Evolutionary conservation across 2,329 filamentous ascomycete genomes (phyloP), one percentile per base, ranked within the genome.

Genomic region (Arachnopeziza araneosa): DNA sequence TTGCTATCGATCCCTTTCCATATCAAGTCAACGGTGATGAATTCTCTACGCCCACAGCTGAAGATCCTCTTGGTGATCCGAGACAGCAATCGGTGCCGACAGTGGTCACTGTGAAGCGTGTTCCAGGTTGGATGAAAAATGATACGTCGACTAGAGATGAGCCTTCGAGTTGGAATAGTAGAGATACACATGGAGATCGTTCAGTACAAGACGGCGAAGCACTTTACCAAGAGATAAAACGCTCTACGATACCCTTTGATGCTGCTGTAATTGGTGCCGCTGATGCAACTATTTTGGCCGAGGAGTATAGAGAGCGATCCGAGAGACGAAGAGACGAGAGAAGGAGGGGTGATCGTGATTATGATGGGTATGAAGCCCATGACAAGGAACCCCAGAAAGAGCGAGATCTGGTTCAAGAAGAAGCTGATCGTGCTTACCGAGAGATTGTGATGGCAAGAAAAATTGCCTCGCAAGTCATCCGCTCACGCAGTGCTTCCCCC

Each of bases 381-480:
- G 59, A 66, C 19, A 54, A 55, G 48, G 59, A 64, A 36, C 54
- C 64, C 2, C n/a, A n/a, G n/a, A 60, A 59, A 30, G 64, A 66
- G 52, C 52, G 58, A 56, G 81, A 84, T 60, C 64, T 70, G 14
- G 75, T 86, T 22, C 81, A 82, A 69, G 82, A 83, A 64, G 79
- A 83, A 62, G 84, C 83, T 30, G 77, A 87, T 68, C 75, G 77
- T 59, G 78, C 79, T 60, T 87, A 86, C 65, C 82, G 83, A 59
- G 79, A 84, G 69, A 76, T 77, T 48, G 76, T 76, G 24, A 76
- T 81, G 58, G 82, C 82, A 8, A 79, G 80, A 14, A 82, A 80
- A 68, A 79, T 82, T 57, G 79, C 76, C 9, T 70, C 70, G 51
- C 80, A 85, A 50, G 77, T 84, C 67, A 78, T 79, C 52, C 80